Percentiles rank a stretch among this genome's conserved stretches.
Conservation (phyloP, 176 grass and related monocot genomes). For the Zoysia pacifica region DNA sequence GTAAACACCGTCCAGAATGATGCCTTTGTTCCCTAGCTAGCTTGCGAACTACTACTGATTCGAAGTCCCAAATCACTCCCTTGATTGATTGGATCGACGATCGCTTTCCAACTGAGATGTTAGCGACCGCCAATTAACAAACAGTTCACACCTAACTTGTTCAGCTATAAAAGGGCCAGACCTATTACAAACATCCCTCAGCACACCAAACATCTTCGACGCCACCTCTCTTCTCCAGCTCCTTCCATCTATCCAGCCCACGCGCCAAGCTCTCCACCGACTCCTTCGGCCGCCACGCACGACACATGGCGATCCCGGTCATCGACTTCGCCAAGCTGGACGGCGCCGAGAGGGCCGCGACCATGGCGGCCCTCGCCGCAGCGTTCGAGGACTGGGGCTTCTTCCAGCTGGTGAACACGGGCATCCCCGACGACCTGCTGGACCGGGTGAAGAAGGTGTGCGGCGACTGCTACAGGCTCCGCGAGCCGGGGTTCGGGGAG, state of each 20-base stretch:
- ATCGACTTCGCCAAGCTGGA: conserved; percentile 87
- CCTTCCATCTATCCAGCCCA: neutral
- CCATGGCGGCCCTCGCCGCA: conserved; percentile 57
- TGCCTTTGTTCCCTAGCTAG: conserved; percentile 29
- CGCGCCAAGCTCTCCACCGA: too few species aligned
- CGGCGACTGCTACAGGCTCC: conserved; percentile 66
- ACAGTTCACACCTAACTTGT: conserved; percentile 47
- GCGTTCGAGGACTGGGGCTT: conserved; percentile 82
- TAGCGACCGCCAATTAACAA: conserved; percentile 27
- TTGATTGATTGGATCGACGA: conserved; percentile 28
- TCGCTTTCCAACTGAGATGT: neutral
- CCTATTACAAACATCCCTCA: neutral
- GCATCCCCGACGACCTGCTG: conserved; percentile 76
- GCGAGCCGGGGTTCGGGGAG: conserved; percentile 58
- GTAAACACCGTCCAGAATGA: conserved; percentile 52
- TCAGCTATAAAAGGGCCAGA: conserved; percentile 47
- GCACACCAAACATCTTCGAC: too few species aligned
- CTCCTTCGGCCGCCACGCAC: neutral
- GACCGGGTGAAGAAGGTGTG: conserved; percentile 90
- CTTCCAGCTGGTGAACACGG: conserved; percentile 93
- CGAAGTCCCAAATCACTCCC: conserved; percentile 12
- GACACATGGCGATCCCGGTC: conserved; percentile 69
- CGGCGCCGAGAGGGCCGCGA: conserved; percentile 47
- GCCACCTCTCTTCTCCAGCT: neutral
- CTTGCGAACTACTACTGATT: neutral